Conservation (phyloP, 108 stramenopile genomes). For the Nitzschia sp. region DNA sequence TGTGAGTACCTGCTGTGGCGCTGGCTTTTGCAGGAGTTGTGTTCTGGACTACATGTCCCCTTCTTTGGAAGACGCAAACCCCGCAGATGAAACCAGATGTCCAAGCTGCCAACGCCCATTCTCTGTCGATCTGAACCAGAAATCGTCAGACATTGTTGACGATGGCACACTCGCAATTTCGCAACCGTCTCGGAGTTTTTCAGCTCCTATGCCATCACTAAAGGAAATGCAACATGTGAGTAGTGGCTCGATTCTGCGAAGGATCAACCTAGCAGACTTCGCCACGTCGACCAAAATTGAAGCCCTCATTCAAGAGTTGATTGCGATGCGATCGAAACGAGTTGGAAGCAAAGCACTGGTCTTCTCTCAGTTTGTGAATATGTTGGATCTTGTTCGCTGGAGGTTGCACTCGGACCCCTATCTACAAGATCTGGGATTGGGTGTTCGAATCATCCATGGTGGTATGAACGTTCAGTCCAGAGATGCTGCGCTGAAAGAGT, state of each 20-base stretch:
- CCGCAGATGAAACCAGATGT: slow-evolving; percentile 49
- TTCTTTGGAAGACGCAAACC: slow-evolving; percentile 32
- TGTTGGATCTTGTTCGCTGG: slow-evolving; percentile 95
- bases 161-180: slow-evolving; percentile 44
- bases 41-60: slow-evolving; percentile 79
- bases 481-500: slow-evolving; percentile 78
- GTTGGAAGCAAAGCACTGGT: slow-evolving; percentile 96
- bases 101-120: slow-evolving; percentile 79
- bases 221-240: slow-evolving; percentile 75
- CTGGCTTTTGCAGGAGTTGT: slow-evolving; percentile 78
- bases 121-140: slow-evolving; percentile 77
- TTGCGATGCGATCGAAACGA: slow-evolving; percentile 81
- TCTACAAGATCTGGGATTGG: slow-evolving; percentile 72
- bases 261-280: slow-evolving; percentile 93
- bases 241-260: slow-evolving; percentile 83
- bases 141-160: slow-evolving; percentile 54
- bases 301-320: slow-evolving; percentile 89
- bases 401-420: slow-evolving; percentile 86
- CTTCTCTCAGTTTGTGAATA: slow-evolving; percentile 96
- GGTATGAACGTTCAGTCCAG: slow-evolving; percentile 91
- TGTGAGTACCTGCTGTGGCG: slow-evolving; percentile 70
- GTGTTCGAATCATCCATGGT: slow-evolving; percentile 83
- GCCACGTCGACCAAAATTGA: slow-evolving; percentile 95
- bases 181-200: slow-evolving; percentile 11
- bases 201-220: slow-evolving; percentile 60